Conservation (phyloP, 2,329 filamentous ascomycete species). For the Epichloe aotearoae region DNA sequence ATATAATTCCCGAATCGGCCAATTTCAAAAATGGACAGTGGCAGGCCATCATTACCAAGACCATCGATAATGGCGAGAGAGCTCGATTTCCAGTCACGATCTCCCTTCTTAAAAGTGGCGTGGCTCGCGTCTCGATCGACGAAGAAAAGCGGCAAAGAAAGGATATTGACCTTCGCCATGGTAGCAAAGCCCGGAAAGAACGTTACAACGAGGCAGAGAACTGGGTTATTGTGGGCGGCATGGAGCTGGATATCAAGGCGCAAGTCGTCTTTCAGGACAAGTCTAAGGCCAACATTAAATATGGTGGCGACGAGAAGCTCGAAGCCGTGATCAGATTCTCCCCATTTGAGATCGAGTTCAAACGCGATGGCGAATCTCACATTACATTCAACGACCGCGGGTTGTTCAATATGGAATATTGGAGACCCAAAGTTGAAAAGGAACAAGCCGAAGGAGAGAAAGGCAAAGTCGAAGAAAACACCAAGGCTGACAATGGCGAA, state of each 20-base stretch:
- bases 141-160: conserved; percentile 84
- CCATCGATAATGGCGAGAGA: conserved; percentile 49
- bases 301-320: conserved; percentile 62
- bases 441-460: conserved; percentile 49
- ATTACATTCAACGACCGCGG: conserved; percentile 86
- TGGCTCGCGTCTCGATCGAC: conserved; percentile 76
- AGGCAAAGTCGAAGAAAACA: conserved; percentile 30
- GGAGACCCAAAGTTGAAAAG: conserved; percentile 72
- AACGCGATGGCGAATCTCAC: conserved; percentile 67
- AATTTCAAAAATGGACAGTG: conserved; percentile 70
- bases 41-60: conserved; percentile 71
- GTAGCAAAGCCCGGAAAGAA: conserved; percentile 76
- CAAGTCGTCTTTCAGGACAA: conserved; percentile 53
- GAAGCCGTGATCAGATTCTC: conserved; percentile 73
- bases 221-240: conserved; percentile 74
- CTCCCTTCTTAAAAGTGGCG: conserved; percentile 81
- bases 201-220: conserved; percentile 85
- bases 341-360: conserved; percentile 79
- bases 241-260: conserved; percentile 58
- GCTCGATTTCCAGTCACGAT: conserved; percentile 72
- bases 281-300: conserved; percentile 60
- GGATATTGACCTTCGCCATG: conserved; percentile 75
- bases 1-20: conserved; percentile 56
- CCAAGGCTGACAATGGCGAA: conserved; percentile 36
- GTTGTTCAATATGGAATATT: conserved; percentile 86